Base-by-base conservation (phyloP, 768 basidiomycete genomes). In the Phaeolepiota aurea region DNA sequence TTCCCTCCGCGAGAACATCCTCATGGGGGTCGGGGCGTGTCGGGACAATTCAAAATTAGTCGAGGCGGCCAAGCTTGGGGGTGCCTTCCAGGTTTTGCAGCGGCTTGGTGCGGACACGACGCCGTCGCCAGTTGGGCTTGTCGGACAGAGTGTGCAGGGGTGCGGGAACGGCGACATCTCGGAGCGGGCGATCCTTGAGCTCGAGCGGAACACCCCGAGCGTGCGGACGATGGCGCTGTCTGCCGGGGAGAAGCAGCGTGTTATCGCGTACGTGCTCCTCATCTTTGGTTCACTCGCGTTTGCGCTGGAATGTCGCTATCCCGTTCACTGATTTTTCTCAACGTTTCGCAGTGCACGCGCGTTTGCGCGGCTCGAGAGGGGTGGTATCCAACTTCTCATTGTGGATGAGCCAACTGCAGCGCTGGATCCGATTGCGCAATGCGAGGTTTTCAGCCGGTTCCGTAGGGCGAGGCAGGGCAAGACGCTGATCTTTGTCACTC, bases 341-440 rank as follows among this genome's bases (percentile, higher is more conserved):
- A 36, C 36, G 38, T 28, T 31, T 21, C 35, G 7, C 40, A 74
- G 71, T 32, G 64, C 69, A 9, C 66, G 69, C 13, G 65, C 55
- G 7, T 65, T 69, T 38, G 61, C 66, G 57, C 56, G 61, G 37
- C 38, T 56, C 28, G 52, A 50, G 36, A 56, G 51, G 25, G 50
- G 48, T 9, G 44, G 64, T 7, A 62, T 62, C 3, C 61, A 57
- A n/a, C 61, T 79, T 3, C 47, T 77, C 12, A 56, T 74, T 11
- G 57, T 72, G 4, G 78, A 80, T 43, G 75, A 78, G 46, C 68
- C 74, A 0, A 71, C 64, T 4, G 69, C 70, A 4, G 60, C 69
- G 4, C 44, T 77, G 40, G 76, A 78, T 42, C 61, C 76, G 7
- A 44, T 67, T 18, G 64, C 68, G 0, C 77, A 79, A 48, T 63